These are phyloP conservation scores for Jacaranda mimosifolia DNA, from an alignment of 257 asterid species.

Conservation along the genomic window DNA sequence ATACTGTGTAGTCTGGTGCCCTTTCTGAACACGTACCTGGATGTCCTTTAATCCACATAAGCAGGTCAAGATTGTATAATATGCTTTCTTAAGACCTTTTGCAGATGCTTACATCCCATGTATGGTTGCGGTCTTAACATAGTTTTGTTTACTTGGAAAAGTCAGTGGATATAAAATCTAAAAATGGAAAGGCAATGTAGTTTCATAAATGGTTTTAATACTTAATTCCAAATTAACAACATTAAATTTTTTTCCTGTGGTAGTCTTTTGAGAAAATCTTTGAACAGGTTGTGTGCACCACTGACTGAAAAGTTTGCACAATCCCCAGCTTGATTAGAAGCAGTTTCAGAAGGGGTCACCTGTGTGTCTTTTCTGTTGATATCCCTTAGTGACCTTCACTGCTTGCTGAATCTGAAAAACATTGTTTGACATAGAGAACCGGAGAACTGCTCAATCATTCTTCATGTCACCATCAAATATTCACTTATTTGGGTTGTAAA, in stretches of 20 bases:
- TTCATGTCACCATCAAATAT: constrained; percentile 15
- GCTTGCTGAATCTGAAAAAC: constrained; percentile 9
- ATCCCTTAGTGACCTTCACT: constrained; percentile 22
- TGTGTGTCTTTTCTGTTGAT: constrained; percentile 1
- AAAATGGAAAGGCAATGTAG: neutral
- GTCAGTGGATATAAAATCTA: neutral
- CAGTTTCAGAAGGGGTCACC: neutral
- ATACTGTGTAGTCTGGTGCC: neutral
- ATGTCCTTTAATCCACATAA: constrained; percentile 3
- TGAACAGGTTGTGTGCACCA: constrained; percentile 3
- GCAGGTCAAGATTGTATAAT: constrained; percentile 5
- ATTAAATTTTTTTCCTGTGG: neutral
- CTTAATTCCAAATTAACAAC: constrained; percentile 13
- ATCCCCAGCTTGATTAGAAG: neutral
- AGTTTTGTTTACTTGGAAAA: neutral
- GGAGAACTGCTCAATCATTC: constrained; percentile 1
- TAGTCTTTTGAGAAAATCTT: neutral
- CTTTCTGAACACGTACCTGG: neutral
- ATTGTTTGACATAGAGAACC: constrained; percentile 10
- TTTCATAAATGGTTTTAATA: neutral
- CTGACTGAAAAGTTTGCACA: constrained; percentile 14
- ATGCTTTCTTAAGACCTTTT: neutral
- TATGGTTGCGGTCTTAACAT: neutral
- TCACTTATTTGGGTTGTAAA: constrained; percentile 17
- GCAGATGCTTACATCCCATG: neutral